Conservation (phyloP, 495 filamentous ascomycete genomes). For the Talaromyces proteolyticus region DNA sequence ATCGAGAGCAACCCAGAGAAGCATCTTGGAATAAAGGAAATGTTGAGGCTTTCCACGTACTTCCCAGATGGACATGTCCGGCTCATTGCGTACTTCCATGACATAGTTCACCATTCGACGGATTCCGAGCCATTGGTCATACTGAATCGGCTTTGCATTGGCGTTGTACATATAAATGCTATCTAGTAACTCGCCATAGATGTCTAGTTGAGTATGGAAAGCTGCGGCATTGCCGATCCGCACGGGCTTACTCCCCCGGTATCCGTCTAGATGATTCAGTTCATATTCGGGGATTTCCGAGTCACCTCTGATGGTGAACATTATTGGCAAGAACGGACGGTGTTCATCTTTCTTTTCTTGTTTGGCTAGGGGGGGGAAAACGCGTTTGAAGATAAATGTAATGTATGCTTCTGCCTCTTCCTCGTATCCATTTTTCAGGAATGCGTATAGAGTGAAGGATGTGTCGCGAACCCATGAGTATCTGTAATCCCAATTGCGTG, state of each 20-base stretch:
- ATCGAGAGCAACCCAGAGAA: conserved; percentile 73
- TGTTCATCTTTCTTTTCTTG: conserved; percentile 35
- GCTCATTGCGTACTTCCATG: conserved; percentile 40
- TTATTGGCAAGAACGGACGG: conserved; percentile 56
- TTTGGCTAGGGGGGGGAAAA: conserved; percentile 36
- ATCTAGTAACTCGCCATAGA: conserved; percentile 73
- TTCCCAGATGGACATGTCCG: conserved; percentile 78
- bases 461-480: conserved; percentile 72
- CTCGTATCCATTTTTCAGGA: conserved; percentile 68
- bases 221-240: conserved; percentile 72
- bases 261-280: conserved; percentile 60
- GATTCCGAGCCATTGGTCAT: conserved; percentile 62
- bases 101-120: conserved; percentile 52
- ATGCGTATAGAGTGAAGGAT: conserved; percentile 69
- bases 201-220: conserved; percentile 68
- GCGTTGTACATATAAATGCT: conserved; percentile 73
- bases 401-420: conserved; percentile 70
- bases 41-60: conserved; percentile 66
- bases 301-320: conserved; percentile 69
- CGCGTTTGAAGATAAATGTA: conserved; percentile 64
- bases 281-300: conserved; percentile 66
- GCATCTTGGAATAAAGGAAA: conserved; percentile 68
- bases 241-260: conserved; percentile 60
- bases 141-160: conserved; percentile 66
- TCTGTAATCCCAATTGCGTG: conserved; percentile 73